Conservation (phyloP, 225 moss, liverwort and hornwort species). For the Bryoerythrophyllum caledonicum region DNA sequence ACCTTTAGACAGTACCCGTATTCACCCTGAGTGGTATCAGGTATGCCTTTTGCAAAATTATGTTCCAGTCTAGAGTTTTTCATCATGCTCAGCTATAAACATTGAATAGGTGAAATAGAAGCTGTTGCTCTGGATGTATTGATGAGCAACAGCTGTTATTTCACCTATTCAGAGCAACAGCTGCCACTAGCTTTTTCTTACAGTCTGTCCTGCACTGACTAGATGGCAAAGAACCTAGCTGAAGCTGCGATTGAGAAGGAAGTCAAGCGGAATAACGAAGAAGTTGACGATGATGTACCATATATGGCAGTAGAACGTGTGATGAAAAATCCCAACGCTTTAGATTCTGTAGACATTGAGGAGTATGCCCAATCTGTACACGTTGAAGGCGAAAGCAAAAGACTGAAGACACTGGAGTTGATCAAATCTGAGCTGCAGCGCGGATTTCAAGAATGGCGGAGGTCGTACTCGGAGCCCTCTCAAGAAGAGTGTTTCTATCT, state of each 20-base stretch:
- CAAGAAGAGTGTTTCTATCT: slow-evolving; percentile 72
- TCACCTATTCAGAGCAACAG: too few species aligned
- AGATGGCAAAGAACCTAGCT: slow-evolving; percentile 79
- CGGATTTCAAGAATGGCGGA: slow-evolving; percentile 83
- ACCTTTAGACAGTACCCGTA: slow-evolving; percentile 86
- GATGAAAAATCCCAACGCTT: slow-evolving; percentile 51
- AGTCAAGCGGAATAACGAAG: slow-evolving; percentile 58
- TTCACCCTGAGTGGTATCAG: slow-evolving; percentile 89
- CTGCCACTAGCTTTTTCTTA: slow-evolving; percentile 21
- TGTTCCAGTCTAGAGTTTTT: slow-evolving; percentile 11
- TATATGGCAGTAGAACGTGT: slow-evolving; percentile 80
- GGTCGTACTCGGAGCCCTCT: slow-evolving; percentile 41
- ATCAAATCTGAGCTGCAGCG: slow-evolving; percentile 79
- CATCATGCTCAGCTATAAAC: slow-evolving; percentile 2
- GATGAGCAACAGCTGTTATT: too few species aligned
- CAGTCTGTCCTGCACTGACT: slow-evolving; percentile 21
- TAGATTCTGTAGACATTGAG: slow-evolving; percentile 58
- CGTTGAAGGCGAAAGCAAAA: slow-evolving; percentile 41
- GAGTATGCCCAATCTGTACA: slow-evolving; percentile 53
- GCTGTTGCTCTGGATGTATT: slow-evolving; percentile 6
- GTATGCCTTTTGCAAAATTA: slow-evolving; percentile 25
- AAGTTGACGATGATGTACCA: slow-evolving; percentile 57
- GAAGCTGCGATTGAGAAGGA: slow-evolving; percentile 79
- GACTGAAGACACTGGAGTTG: slow-evolving; percentile 60
- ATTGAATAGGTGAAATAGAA: slow-evolving; percentile 3